Conservation (phyloP, 768 basidiomycete genomes). For the Termitomyces sp. region DNA sequence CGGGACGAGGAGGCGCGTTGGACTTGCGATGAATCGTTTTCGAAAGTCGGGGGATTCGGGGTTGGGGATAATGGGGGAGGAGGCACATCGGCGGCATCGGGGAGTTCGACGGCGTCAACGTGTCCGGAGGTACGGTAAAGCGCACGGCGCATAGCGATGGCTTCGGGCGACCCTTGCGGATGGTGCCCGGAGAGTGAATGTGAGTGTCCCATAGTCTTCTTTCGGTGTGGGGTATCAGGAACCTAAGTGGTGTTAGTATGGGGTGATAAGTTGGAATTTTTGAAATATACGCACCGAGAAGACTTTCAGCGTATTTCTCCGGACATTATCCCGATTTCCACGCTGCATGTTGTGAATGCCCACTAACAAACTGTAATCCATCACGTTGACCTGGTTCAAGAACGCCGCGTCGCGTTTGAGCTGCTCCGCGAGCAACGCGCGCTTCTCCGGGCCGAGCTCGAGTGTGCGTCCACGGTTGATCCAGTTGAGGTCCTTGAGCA, state of each 20-base stretch:
- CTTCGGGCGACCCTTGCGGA: conserved; percentile 66
- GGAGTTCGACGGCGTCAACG: conserved; percentile 34
- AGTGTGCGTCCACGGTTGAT: conserved; percentile 73
- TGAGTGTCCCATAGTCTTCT: conserved; percentile 36
- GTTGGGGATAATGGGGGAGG: not conserved
- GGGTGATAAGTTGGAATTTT: too few species aligned
- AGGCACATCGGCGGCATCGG: conserved; percentile 16
- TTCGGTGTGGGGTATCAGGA: conserved; percentile 48
- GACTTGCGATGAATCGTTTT: not conserved
- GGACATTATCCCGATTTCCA: conserved; percentile 89
- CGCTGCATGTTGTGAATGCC: conserved; percentile 91
- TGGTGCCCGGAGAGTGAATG: conserved; percentile 25
- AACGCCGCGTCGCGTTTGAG: conserved; percentile 84
- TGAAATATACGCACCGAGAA: conserved; percentile 76
- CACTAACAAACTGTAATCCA: conserved; percentile 95
- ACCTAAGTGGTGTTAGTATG: conserved; percentile 71
- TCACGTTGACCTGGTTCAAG: conserved; percentile 77
- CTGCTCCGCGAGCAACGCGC: conserved; percentile 88
- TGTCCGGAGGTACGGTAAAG: conserved; percentile 74
- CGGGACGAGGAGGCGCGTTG: not conserved
- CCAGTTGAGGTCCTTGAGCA: conserved; percentile 97
- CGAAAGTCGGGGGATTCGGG: not conserved
- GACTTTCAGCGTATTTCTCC: conserved; percentile 87
- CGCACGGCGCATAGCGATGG: conserved; percentile 80
- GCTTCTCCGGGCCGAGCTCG: conserved; percentile 95